Evolutionary conservation across 192 early-diverging fungal species (phyloP).

Genomic region (Phlyctochytrium bullatum): DNA sequence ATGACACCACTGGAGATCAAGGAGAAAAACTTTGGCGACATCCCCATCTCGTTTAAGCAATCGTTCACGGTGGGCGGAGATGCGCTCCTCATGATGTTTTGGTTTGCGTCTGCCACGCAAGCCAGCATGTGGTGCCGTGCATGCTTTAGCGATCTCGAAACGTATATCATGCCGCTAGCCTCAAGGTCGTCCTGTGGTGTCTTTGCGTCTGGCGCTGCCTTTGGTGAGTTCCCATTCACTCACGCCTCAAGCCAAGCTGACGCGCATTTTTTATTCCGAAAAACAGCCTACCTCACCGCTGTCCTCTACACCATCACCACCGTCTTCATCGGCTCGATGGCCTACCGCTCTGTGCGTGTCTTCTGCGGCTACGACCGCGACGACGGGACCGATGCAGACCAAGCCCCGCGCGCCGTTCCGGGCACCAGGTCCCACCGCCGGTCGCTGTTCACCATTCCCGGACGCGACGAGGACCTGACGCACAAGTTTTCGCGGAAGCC

Average conservation of each 20-base stretch:
- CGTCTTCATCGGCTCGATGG: background rate
- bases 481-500: background rate
- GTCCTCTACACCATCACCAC: background rate
- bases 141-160: background rate
- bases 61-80: background rate
- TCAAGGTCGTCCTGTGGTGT: background rate
- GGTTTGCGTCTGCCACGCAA: background rate
- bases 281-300: background rate
- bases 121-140: background rate
- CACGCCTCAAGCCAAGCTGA: too few species aligned
- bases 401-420: background rate
- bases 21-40: background rate
- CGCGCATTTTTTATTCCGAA: background rate
- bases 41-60: background rate
- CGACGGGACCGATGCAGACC: background rate
- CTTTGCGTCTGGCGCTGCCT: background rate
- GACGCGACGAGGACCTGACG: background rate
- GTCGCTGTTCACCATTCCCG: background rate
- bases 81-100: background rate
- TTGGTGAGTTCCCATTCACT: background rate
- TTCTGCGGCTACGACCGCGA: background rate
- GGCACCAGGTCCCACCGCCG: background rate
- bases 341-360: background rate
- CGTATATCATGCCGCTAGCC: background rate
- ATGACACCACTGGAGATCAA: background rate